Evolutionary conservation across 2,329 filamentous ascomycete genomes (phyloP).

Genomic region (Exophiala calicioides): DNA sequence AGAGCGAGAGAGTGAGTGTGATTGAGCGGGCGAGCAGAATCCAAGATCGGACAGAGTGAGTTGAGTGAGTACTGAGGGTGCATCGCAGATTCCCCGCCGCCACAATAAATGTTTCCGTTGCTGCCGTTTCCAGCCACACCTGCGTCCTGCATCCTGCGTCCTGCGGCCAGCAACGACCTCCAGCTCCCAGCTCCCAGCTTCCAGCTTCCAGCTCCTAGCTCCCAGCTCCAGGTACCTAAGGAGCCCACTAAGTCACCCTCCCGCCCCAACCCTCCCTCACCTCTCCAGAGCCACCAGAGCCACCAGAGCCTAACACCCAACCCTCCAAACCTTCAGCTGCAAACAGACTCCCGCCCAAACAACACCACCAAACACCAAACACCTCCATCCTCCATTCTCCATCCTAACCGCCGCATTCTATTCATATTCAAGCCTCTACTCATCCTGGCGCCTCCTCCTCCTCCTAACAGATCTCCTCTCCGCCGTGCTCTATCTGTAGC

Average conservation of each 20-base stretch:
- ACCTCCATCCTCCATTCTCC: background rate
- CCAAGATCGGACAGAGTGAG: too few species aligned
- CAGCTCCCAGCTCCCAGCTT: background rate
- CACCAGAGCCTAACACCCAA: too few species aligned
- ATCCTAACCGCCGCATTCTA: conserved; percentile 11
- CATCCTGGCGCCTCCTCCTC: conserved; percentile 2
- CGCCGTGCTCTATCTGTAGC: background rate
- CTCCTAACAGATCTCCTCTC: conserved; percentile 1
- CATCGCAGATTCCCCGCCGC: conserved; percentile 12
- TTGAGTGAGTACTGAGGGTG: background rate
- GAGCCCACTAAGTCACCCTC: too few species aligned
- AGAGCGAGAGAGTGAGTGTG: background rate
- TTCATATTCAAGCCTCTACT: conserved; percentile 9
- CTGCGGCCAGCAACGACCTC: conserved; percentile 1
- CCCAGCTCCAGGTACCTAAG: too few species aligned
- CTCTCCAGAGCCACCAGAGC: too few species aligned
- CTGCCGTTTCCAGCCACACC: conserved; percentile 16
- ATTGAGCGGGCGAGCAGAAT: background rate
- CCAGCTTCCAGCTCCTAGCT: background rate
- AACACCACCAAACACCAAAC: conserved; percentile 20
- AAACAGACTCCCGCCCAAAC: conserved; percentile 7
- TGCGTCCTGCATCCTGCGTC: too few species aligned
- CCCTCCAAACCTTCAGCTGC: too few species aligned
- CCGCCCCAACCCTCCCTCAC: too few species aligned
- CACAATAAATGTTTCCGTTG: conserved; percentile 7